These are phyloP conservation scores for Pythium coloratum DNA, from an alignment of 352 stramenopile species.

Conservation along the genomic window DNA sequence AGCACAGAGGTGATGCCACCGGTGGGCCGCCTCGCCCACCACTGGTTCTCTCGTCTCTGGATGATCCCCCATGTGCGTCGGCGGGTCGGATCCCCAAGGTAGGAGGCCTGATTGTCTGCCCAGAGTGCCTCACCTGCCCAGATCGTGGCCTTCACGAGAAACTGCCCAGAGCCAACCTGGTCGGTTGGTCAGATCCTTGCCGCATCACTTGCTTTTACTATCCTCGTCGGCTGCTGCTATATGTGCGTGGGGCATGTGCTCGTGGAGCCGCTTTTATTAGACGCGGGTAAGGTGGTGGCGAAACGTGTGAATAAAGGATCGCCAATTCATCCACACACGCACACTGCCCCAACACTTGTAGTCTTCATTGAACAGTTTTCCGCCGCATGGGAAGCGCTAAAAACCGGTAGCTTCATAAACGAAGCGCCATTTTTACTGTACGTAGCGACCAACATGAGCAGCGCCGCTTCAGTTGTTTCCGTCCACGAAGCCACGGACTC, in stretches of 20 bases:
- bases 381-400: not conserved
- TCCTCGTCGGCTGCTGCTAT: not conserved
- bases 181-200: not conserved
- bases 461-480: not conserved
- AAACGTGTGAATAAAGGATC: not conserved
- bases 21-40: not conserved
- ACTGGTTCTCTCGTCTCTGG: not conserved
- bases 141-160: not conserved
- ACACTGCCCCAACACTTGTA: not conserved
- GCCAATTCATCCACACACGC: not conserved
- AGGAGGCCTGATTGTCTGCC: not conserved
- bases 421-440: not conserved
- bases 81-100: constrained; percentile 1
- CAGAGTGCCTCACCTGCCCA: not conserved
- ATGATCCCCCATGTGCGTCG: not conserved
- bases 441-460: not conserved
- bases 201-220: not conserved
- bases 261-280: not conserved
- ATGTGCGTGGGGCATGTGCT: not conserved
- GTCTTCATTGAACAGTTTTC: constrained; percentile 4
- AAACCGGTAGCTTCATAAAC: not conserved
- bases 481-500: not conserved
- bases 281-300: not conserved
- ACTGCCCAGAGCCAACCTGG: not conserved
- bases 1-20: not conserved